These are phyloP conservation scores for Opeltia flavorubescens DNA, from an alignment of 495 filamentous ascomycete species.

Conservation along the genomic window DNA sequence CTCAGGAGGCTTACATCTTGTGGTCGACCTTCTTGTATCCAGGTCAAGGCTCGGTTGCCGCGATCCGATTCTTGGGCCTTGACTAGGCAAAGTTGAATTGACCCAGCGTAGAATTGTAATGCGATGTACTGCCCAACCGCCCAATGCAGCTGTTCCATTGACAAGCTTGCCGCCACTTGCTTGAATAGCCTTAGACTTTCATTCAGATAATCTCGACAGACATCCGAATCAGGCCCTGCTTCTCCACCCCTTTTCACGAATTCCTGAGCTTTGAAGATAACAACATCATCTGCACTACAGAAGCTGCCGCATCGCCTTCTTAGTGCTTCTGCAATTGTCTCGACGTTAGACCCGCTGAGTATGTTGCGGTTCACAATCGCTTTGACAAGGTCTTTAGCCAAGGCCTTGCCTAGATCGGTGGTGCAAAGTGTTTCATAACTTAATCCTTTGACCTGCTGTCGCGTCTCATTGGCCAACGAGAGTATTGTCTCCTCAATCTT, in stretches of 20 bases:
- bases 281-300: conserved; percentile 90
- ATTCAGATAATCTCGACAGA: conserved; percentile 67
- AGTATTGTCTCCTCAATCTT: conserved; percentile 74
- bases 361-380: conserved; percentile 97
- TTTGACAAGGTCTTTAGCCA: conserved; percentile 94
- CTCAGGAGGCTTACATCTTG: conserved; percentile 27
- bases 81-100: conserved; percentile 73
- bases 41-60: conserved; percentile 65
- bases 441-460: conserved; percentile 53
- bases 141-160: conserved; percentile 62
- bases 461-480: conserved; percentile 55
- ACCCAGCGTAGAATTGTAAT: conserved; percentile 84
- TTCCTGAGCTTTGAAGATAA: conserved; percentile 97
- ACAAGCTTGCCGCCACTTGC: conserved; percentile 68
- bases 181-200: conserved; percentile 81
- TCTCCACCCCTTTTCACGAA: conserved; percentile 76
- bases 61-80: conserved; percentile 74
- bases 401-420: conserved; percentile 59
- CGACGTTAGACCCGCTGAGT: conserved; percentile 85
- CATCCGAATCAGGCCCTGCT: conserved; percentile 54
- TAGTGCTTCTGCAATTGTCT: conserved; percentile 88
- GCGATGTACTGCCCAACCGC: conserved; percentile 63
- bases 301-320: conserved; percentile 86
- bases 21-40: conserved; percentile 51
- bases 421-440: conserved; percentile 83